A percentile compares a stretch with the other conserved stretches of the same genome.
phyloP scores from a whole-genome alignment of 2,329 filamentous ascomycete genomes.

The Lasiodiplodia hormozganensis region DNA sequence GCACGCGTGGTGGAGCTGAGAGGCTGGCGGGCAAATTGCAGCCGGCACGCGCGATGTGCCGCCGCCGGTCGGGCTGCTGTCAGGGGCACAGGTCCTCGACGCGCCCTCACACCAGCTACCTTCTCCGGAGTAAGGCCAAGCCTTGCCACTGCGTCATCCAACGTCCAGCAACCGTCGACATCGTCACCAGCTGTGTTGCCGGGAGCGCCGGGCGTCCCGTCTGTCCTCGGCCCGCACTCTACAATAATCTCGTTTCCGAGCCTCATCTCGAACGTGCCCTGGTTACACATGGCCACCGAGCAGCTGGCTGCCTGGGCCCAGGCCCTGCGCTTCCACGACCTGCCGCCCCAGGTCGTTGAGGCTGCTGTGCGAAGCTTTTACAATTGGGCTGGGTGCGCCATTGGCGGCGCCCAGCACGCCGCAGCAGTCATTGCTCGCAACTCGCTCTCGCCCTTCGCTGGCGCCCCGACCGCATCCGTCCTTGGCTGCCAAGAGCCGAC shows the following conservation, averaged over 20 bases:
- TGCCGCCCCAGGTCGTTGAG: conserved; percentile 51
- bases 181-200: neutral
- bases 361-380: conserved; percentile 58
- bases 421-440: conserved; percentile 49
- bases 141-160: conserved; percentile 26
- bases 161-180: neutral
- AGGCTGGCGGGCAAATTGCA: conserved; percentile 18
- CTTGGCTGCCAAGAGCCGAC: conserved; percentile 41
- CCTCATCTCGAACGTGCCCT: conserved; percentile 16
- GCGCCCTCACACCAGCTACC: neutral
- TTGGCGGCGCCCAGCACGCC: conserved; percentile 58
- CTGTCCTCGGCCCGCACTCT: neutral
- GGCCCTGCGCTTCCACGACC: conserved; percentile 49
- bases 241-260: conserved; percentile 12
- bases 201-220: conserved; percentile 11
- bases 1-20: neutral
- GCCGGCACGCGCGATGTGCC: conserved; percentile 12
- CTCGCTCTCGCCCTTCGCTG: conserved; percentile 48
- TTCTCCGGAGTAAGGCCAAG: neutral
- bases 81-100: conserved; percentile 15
- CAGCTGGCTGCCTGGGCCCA: conserved; percentile 57
- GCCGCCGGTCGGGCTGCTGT: conserved; percentile 15
- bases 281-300: conserved; percentile 56
- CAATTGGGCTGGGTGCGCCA: conserved; percentile 62
- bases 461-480: conserved; percentile 46